Conservation (phyloP, 2,329 filamentous ascomycete genomes). For the Ascochyta clinopodiicola region DNA sequence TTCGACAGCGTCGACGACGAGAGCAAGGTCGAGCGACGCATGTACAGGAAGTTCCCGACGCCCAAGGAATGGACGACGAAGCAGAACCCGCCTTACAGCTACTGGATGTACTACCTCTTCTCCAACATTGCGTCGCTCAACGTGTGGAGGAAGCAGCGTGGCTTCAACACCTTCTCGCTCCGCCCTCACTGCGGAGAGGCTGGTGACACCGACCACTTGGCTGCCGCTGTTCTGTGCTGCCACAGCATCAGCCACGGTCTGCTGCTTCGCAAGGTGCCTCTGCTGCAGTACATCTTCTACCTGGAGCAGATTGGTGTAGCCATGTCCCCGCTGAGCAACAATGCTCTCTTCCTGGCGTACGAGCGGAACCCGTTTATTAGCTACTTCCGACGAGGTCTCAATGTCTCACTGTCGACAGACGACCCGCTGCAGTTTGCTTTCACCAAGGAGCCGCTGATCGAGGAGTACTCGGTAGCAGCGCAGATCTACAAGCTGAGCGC, state of each 20-base stretch:
- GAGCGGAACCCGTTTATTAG: conserved; percentile 95
- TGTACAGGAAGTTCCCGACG: conserved; percentile 95
- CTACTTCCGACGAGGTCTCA: conserved; percentile 93
- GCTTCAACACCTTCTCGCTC: conserved; percentile 94
- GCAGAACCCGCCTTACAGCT: conserved; percentile 97
- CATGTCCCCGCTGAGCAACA: conserved; percentile 99
- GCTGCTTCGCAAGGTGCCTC: conserved; percentile 87
- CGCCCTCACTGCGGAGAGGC: conserved; percentile 96
- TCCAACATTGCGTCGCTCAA: conserved; percentile 94
- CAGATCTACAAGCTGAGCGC: conserved; percentile 98
- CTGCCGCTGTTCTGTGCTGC: conserved; percentile 87
- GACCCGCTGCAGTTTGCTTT: conserved; percentile 98
- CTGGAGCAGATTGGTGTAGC: conserved; percentile 97
- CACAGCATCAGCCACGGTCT: conserved; percentile 98
- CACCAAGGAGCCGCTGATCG: conserved; percentile 96
- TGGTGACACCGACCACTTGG: conserved; percentile 94
- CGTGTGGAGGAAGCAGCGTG: conserved; percentile 84
- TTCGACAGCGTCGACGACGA: conserved; percentile 99
- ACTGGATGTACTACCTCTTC: conserved; percentile 98
- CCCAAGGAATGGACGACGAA: conserved; percentile 87
- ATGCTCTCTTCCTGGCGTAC: conserved; percentile 93
- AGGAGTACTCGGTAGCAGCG: conserved; percentile 96
- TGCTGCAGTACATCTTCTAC: conserved; percentile 97
- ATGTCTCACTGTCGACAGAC: conserved; percentile 95
- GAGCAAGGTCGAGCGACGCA: conserved; percentile 90